Conservation (phyloP, 1,284 basidiomycete species). For the Mrakiaceae sp. region DNA sequence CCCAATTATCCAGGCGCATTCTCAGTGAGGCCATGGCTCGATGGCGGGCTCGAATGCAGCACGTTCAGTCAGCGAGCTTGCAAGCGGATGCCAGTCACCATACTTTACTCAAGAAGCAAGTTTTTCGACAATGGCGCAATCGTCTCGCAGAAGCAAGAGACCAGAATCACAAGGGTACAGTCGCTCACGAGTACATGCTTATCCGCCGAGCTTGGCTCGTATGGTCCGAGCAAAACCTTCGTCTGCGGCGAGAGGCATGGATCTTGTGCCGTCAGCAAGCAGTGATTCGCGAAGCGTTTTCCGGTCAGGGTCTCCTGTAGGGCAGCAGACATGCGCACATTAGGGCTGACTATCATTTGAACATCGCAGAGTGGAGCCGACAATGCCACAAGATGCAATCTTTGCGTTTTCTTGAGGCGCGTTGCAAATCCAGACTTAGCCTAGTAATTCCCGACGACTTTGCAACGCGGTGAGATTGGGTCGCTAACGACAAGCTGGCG, state of each 20-base stretch:
- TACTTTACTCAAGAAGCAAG: too few species aligned
- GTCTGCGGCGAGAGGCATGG: neutral
- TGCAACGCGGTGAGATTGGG: neutral
- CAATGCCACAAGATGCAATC: neutral
- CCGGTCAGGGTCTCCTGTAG: neutral
- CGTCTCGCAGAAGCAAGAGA: too few species aligned
- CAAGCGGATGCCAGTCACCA: too few species aligned
- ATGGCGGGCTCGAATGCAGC: too few species aligned
- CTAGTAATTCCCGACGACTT: neutral
- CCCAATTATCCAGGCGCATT: too few species aligned
- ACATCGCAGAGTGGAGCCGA: neutral
- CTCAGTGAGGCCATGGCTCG: too few species aligned
- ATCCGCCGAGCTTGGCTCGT: conserved; percentile 5
- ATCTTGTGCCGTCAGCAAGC: neutral
- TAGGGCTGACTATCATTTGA: neutral
- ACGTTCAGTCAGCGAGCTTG: too few species aligned
- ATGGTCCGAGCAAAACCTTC: neutral
- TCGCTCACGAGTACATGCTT: conserved; percentile 10
- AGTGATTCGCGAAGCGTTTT: neutral
- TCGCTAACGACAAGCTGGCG: neutral
- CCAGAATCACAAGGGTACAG: neutral
- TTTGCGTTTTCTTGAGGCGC: neutral
- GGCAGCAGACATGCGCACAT: neutral
- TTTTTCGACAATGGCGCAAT: too few species aligned
- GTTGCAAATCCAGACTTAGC: neutral